Conservation (phyloP, 169 alveolate genomes). For the Plasmodium cynomolgi region DNA sequence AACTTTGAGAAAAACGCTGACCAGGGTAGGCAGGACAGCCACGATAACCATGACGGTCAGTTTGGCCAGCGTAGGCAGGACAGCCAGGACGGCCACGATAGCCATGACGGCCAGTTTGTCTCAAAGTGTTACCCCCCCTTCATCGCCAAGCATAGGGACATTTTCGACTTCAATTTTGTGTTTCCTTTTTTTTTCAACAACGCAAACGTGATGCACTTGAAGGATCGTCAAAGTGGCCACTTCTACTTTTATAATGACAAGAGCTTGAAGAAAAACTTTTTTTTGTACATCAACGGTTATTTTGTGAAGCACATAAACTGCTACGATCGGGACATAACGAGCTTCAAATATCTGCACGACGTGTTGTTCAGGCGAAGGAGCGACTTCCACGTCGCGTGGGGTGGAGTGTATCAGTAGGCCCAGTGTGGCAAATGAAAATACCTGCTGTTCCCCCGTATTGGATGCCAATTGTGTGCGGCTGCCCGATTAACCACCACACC, state of each 20-base stretch:
- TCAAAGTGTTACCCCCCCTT: slow-evolving; percentile 4
- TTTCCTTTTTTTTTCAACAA: slow-evolving; percentile 69
- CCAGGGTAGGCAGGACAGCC: not conserved
- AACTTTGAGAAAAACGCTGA: not conserved
- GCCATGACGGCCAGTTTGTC: not conserved
- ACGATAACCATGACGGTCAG: not conserved
- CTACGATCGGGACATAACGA: slow-evolving; percentile 31
- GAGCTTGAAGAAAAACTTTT: slow-evolving; percentile 62
- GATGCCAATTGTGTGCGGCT: not conserved
- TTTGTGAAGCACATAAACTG: slow-evolving; percentile 68
- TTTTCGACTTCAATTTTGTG: slow-evolving; percentile 29
- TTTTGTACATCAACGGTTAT: slow-evolving; percentile 56
- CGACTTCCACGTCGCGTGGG: not conserved
- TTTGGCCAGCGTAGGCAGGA: too few species aligned
- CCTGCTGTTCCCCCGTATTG: not conserved
- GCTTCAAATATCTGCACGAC: slow-evolving; percentile 44
- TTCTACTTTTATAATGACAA: slow-evolving; percentile 57
- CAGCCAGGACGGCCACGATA: not conserved
- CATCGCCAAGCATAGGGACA: slow-evolving; percentile 35
- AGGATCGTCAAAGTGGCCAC: not conserved
- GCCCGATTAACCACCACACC: not conserved
- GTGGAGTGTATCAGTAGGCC: not conserved
- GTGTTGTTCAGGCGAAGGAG: slow-evolving; percentile 32
- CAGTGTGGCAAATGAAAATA: not conserved
- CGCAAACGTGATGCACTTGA: not conserved